A percentile compares a stretch with the other conserved stretches of the same genome.
Evolutionary conservation across 257 asterid genomes (phyloP).

Genomic region (Sherardia arvensis): DNA sequence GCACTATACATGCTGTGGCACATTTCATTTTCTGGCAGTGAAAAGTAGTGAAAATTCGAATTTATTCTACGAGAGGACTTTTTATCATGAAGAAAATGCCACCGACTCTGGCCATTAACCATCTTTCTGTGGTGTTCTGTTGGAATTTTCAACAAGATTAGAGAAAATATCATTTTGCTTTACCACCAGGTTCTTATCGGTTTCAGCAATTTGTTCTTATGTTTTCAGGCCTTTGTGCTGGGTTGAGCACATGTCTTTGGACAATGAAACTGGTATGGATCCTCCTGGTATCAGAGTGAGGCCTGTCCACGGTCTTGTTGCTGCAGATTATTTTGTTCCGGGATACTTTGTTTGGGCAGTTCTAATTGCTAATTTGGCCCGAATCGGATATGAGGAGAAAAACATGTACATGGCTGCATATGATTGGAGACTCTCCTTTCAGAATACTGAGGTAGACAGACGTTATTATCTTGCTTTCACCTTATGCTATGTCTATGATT

Average conservation of each 20-base stretch:
- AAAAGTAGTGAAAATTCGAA: background rate
- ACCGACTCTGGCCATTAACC: no score
- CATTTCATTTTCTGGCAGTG: background rate
- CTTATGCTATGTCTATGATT: background rate
- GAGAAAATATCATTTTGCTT: background rate
- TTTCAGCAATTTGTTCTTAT: background rate
- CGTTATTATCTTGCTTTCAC: conserved; percentile 3
- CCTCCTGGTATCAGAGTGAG: conserved; percentile 80
- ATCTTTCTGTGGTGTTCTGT: background rate
- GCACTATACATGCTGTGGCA: background rate
- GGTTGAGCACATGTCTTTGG: conserved; percentile 92
- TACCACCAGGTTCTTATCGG: background rate
- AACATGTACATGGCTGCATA: conserved; percentile 96
- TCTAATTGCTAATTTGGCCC: conserved; percentile 76
- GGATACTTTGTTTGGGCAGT: conserved; percentile 99
- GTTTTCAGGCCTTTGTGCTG: conserved; percentile 80
- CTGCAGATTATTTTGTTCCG: conserved; percentile 94
- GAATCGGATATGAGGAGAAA: conserved; percentile 92
- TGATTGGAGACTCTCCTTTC: conserved; percentile 97
- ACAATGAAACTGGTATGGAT: conserved; percentile 91
- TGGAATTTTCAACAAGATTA: background rate
- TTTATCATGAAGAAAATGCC: background rate
- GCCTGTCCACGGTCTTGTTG: conserved; percentile 90
- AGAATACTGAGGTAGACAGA: conserved; percentile 80
- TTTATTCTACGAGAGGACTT: background rate